phyloP scores from a whole-genome alignment of 2,329 filamentous ascomycete genomes.

The Nemania sp. region DNA sequence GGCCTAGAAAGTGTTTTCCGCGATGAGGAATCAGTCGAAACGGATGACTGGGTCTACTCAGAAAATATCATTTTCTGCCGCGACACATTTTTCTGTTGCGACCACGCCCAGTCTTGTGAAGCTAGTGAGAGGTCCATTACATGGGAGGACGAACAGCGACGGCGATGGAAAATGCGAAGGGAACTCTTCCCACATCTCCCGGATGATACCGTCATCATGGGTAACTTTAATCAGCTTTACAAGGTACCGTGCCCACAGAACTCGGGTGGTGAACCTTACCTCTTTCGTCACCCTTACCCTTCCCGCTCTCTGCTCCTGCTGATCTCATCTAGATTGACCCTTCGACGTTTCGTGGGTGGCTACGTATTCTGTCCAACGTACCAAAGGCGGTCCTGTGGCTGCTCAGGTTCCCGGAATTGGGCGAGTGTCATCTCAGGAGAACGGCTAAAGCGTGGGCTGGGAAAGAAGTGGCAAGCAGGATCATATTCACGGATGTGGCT shows the following conservation, averaged over 20 bases:
- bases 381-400: slow-evolving; percentile 94
- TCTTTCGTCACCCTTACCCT: background rate
- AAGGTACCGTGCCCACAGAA: slow-evolving; percentile 64
- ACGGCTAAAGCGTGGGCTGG: slow-evolving; percentile 86
- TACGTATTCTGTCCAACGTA: slow-evolving; percentile 82
- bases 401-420: slow-evolving; percentile 92
- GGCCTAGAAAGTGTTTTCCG: slow-evolving; percentile 70
- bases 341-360: slow-evolving; percentile 92
- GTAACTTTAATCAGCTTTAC: slow-evolving; percentile 98
- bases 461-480: slow-evolving; percentile 78
- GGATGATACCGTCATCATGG: slow-evolving; percentile 86
- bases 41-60: slow-evolving; percentile 87
- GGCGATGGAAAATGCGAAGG: slow-evolving; percentile 91
- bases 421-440: slow-evolving; percentile 79
- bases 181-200: slow-evolving; percentile 82
- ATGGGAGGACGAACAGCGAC: slow-evolving; percentile 82
- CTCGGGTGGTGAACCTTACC: background rate
- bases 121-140: slow-evolving; percentile 65
- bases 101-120: slow-evolving; percentile 90
- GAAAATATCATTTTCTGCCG: slow-evolving; percentile 96
- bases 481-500: slow-evolving; percentile 95
- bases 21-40: slow-evolving; percentile 68
- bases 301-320: slow-evolving; percentile 12
- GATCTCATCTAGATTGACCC: slow-evolving; percentile 76
- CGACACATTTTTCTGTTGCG: slow-evolving; percentile 97